Percentiles rank a stretch among this genome's conserved stretches.
phyloP scores from a whole-genome alignment of 2,329 filamentous ascomycete genomes.

The Escovopsis weberi region DNA sequence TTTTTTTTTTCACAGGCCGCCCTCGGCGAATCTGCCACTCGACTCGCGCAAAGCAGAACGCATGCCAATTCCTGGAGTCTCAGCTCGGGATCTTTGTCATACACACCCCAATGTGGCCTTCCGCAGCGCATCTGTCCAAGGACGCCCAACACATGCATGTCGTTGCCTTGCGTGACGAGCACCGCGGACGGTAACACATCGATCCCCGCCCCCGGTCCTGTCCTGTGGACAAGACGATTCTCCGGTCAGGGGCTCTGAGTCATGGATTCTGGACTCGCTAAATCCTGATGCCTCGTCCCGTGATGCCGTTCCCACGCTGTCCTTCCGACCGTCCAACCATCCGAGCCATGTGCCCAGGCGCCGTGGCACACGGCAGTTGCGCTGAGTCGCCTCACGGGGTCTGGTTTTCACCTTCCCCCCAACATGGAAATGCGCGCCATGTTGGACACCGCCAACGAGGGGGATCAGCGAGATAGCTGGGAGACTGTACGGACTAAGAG shows the following conservation, averaged over 20 bases:
- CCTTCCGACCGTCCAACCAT: not conserved
- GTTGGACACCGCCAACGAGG: not conserved
- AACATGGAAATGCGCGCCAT: not conserved
- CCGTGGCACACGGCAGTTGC: conserved; percentile 3
- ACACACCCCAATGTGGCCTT: not conserved
- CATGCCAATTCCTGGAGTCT: not conserved
- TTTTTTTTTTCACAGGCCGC: no score
- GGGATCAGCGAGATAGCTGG: not conserved
- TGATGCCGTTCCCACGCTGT: conserved; percentile 2
- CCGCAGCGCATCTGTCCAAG: not conserved
- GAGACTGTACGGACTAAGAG: no score
- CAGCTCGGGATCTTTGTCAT: not conserved
- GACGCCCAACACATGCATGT: not conserved
- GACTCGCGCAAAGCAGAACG: no score
- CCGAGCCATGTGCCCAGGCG: not conserved
- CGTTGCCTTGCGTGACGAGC: not conserved
- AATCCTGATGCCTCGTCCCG: conserved; percentile 1
- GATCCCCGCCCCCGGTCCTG: not conserved
- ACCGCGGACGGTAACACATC: not conserved
- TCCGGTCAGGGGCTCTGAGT: not conserved
- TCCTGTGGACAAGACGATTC: not conserved
- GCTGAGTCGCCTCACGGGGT: no score
- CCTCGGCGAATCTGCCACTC: no score
- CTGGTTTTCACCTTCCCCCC: no score
- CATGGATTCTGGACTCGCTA: not conserved